A percentile compares a stretch with the other conserved stretches of the same genome.
These are phyloP conservation scores for Calonectria hawksworthii DNA, from an alignment of 2,329 filamentous ascomycete species.

Conservation along the genomic window DNA sequence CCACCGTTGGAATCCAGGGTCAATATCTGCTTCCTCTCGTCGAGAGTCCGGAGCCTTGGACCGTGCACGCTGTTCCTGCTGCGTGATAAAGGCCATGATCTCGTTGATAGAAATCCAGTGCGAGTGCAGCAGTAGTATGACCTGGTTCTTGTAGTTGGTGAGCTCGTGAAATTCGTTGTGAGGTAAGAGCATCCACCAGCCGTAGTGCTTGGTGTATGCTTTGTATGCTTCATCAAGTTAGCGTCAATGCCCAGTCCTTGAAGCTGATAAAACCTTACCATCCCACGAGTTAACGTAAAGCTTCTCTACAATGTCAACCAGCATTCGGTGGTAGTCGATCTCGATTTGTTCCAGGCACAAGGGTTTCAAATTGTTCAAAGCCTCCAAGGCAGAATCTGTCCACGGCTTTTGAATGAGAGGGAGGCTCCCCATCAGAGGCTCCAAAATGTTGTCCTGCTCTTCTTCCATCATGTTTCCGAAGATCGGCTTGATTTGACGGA, in stretches of 20 bases:
- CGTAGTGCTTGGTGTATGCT: constrained; percentile 64
- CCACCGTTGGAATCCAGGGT: constrained; percentile 64
- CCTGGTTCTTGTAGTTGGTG: constrained; percentile 62
- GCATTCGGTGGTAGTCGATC: constrained; percentile 59
- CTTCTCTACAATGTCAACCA: constrained; percentile 63
- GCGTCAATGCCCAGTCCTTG: neutral
- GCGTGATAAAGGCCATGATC: constrained; percentile 65
- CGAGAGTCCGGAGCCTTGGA: constrained; percentile 47
- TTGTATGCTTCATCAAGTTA: constrained; percentile 59
- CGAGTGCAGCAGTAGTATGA: constrained; percentile 62
- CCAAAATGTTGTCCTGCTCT: constrained; percentile 57
- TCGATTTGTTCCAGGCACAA: constrained; percentile 61
- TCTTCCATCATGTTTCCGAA: constrained; percentile 62
- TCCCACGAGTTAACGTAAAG: constrained; percentile 67
- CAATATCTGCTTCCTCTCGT: constrained; percentile 44
- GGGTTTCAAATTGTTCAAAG: constrained; percentile 58
- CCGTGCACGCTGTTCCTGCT: constrained; percentile 54
- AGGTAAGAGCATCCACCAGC: constrained; percentile 71
- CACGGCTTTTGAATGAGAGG: constrained; percentile 61
- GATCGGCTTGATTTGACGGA: constrained; percentile 62
- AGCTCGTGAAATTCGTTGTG: constrained; percentile 66
- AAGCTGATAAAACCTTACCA: constrained; percentile 53
- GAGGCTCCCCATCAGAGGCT: constrained; percentile 60
- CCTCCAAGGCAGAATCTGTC: constrained; percentile 61
- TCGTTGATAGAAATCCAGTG: constrained; percentile 70